Percentiles rank a stretch among this genome's conserved stretches.
Conservation (phyloP, 176 grass and related monocot species). For the Bothriochloa decipiens region DNA sequence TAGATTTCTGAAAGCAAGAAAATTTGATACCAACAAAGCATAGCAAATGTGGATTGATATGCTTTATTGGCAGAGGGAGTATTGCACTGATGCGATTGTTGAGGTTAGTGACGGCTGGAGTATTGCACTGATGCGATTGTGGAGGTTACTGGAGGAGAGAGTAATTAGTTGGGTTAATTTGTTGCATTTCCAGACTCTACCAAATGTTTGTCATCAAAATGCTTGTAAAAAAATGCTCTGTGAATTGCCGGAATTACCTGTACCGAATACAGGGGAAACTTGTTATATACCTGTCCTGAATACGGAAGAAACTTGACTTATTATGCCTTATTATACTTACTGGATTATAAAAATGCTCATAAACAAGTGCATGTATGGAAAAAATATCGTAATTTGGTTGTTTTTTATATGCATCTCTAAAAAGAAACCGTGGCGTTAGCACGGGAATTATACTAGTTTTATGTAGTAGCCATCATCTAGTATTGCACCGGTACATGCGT, state of each 20-base stretch:
- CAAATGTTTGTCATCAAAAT: constrained; percentile 95
- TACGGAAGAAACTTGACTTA: constrained; percentile 45
- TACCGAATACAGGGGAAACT: constrained; percentile 31
- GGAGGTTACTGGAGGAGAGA: constrained; percentile 47
- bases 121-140: constrained; percentile 82
- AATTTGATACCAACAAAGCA: constrained; percentile 87
- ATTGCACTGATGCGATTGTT: no score
- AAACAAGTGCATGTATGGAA: no score
- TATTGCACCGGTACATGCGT: no score
- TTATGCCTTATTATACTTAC: no score
- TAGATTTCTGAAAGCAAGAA: neutral
- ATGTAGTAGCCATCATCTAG: no score
- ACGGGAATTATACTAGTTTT: no score
- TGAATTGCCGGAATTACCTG: constrained; percentile 86
- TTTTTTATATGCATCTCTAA: no score
- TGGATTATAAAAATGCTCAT: no score
- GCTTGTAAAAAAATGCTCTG: constrained; percentile 49
- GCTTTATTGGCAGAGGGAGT: constrained; percentile 47
- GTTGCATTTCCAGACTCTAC: constrained; percentile 67
- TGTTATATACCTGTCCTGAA: constrained; percentile 71
- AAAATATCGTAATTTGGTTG: no score
- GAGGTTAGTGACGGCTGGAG: constrained; percentile 65
- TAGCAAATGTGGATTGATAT: constrained; percentile 95
- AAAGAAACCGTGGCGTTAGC: no score
- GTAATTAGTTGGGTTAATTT: constrained; percentile 2